phyloP scores from a whole-genome alignment of 768 basidiomycete genomes.

The Mycena leptocephala region DNA sequence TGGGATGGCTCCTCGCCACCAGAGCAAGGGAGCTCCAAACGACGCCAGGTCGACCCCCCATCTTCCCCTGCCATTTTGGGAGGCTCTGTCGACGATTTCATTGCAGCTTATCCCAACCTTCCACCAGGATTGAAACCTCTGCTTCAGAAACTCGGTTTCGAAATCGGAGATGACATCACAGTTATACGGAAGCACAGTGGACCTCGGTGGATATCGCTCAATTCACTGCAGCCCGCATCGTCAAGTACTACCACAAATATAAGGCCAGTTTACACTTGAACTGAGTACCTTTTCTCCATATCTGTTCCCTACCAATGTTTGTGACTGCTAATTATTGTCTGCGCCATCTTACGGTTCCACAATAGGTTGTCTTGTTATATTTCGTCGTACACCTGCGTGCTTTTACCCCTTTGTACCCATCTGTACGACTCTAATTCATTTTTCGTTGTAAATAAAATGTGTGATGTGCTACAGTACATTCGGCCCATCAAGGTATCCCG shows the following conservation, averaged over 20 bases:
- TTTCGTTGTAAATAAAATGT: slow-evolving; percentile 4
- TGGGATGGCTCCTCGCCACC: not conserved
- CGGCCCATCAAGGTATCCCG: slow-evolving; percentile 31
- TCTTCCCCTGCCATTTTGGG: not conserved
- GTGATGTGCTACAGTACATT: not conserved
- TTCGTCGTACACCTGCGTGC: slow-evolving; percentile 2
- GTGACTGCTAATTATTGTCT: not conserved
- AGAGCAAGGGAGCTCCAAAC: not conserved
- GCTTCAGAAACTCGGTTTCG: not conserved
- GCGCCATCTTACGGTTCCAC: not conserved
- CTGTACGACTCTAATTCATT: not conserved
- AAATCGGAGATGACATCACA: slow-evolving; percentile 2
- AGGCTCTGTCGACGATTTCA: not conserved
- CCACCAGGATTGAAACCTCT: not conserved
- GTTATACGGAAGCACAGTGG: not conserved
- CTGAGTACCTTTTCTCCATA: not conserved
- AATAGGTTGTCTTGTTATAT: not conserved
- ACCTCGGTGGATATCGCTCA: no score
- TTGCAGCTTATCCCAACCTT: not conserved
- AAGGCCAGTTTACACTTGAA: not conserved
- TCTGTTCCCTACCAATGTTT: not conserved
- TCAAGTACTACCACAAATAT: slow-evolving; percentile 21
- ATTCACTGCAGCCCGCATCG: slow-evolving; percentile 15
- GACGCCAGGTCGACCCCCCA: not conserved
- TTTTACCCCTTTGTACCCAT: slow-evolving; percentile 4